Evolutionary conservation across 441 rosid species (phyloP).

Genomic region (Populus trichocarpa): DNA sequence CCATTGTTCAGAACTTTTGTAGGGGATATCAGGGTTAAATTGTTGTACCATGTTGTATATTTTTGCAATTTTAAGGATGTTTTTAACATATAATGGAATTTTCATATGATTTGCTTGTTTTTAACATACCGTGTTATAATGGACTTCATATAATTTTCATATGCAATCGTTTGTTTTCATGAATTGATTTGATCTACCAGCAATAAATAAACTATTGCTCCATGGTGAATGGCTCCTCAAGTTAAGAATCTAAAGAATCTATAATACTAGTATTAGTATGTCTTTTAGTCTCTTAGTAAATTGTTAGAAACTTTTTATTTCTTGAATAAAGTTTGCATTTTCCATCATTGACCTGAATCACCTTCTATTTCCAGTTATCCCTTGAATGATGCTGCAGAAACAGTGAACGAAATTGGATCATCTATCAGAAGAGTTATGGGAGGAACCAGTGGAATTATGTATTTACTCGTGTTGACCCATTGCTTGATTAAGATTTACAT

Average conservation of each 20-base stretch:
- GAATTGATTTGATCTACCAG: not conserved
- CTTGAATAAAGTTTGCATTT: not conserved
- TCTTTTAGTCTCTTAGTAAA: not conserved
- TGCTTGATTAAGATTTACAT: slow-evolving; percentile 15
- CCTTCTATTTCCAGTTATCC: slow-evolving; percentile 67
- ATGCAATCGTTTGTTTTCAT: not conserved
- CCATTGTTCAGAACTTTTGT: slow-evolving; percentile 12
- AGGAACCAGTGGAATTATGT: slow-evolving; percentile 97
- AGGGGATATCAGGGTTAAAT: not conserved
- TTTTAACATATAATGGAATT: not conserved
- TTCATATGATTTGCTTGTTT: not conserved
- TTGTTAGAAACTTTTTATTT: not conserved
- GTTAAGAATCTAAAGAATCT: too few relatives aligned
- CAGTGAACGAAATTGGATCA: slow-evolving; percentile 84
- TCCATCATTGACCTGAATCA: slow-evolving; percentile 12
- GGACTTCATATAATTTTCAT: not conserved
- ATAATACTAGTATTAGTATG: not conserved
- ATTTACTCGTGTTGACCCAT: slow-evolving; percentile 23
- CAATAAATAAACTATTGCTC: not conserved
- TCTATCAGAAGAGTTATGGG: slow-evolving; percentile 90
- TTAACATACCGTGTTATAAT: too few relatives aligned
- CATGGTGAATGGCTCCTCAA: not conserved
- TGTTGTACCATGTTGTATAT: not conserved
- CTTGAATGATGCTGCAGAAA: slow-evolving; percentile 85
- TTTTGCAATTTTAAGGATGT: not conserved